These are phyloP conservation scores for Calocera cornea DNA, from an alignment of 768 basidiomycete genomes.

Conservation along the genomic window DNA sequence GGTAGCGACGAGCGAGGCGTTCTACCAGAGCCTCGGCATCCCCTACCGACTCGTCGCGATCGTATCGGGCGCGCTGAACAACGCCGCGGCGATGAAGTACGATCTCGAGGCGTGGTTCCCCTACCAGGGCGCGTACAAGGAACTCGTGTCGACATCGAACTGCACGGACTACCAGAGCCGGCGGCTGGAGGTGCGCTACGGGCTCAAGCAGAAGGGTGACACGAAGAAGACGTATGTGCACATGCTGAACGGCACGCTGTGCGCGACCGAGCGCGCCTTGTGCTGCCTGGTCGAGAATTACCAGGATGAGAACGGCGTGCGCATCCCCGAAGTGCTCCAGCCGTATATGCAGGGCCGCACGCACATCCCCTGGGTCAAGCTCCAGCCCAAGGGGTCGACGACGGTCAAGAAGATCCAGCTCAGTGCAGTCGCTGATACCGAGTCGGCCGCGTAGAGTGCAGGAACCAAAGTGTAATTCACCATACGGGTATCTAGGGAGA, in stretches of 20 bases:
- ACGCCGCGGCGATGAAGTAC: constrained; percentile 93
- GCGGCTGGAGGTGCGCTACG: constrained; percentile 84
- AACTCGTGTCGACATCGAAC: constrained; percentile 93
- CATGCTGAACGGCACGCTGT: constrained; percentile 97
- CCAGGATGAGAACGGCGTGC: constrained; percentile 84
- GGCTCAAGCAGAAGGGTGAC: constrained; percentile 81
- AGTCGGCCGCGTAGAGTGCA: background rate
- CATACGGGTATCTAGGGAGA: background rate
- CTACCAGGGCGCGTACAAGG: constrained; percentile 91
- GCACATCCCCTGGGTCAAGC: constrained; percentile 31
- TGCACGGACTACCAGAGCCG: constrained; percentile 98
- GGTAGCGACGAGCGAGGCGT: constrained; percentile 79
- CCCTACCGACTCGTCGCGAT: constrained; percentile 89
- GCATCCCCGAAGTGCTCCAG: constrained; percentile 75
- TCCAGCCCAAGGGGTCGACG: constrained; percentile 24
- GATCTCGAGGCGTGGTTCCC: constrained; percentile 99
- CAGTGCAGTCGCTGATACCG: background rate
- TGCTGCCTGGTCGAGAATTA: constrained; percentile 99
- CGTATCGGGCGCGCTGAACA: constrained; percentile 90
- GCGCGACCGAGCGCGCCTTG: constrained; percentile 89
- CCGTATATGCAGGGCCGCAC: constrained; percentile 91
- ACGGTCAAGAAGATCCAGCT: constrained; percentile 19
- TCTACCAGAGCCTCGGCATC: constrained; percentile 88
- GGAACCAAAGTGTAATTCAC: background rate
- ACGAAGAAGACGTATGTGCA: constrained; percentile 89